Evolutionary conservation across 2,329 filamentous ascomycete genomes (phyloP), one percentile per base, ranked within the genome.

Genomic region (Ceratocystiopsis minuta): DNA sequence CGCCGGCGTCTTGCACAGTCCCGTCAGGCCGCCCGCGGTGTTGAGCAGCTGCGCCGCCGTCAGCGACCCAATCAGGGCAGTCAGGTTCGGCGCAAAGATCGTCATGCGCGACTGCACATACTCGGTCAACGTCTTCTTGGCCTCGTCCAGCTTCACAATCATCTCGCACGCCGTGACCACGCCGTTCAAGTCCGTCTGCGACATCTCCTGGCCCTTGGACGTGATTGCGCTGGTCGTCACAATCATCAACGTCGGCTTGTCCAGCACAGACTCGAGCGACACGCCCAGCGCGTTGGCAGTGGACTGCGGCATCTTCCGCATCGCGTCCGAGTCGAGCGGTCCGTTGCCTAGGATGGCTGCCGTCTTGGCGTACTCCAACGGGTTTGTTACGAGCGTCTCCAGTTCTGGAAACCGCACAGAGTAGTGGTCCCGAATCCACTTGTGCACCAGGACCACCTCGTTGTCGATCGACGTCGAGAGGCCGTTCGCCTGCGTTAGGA

Each of bases 81-180:
- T 94, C 42, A 96, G 63, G 53, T 98, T 98, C 0, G 90, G 90
- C 5, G 90, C 90, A 55, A 96, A 96, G 32, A 93, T 69, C 50
- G 81, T 90, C 84, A 98, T 96, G 47, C 90, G 82, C 33, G 88
- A 95, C 60, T 95, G 84, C 15, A 98, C 90, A 54, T 94, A 98
- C 56, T 90, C 80, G 2, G 84, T 93, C 42, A 98, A 69, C 1
- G 78, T 81, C 47, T 73, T 79, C 60, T 95, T 95, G 24, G 88
- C 86, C 49, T 71, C 77, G 57, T 96, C 85, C 11, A 98, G 75
- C 34, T 78, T 72, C n/a, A 96, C 68, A 11, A 84, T 80, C 75
- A 92, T 90, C 49, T 86, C 75, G 60, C 87, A 95, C 10, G 86
- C 88, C 41, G 72, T 69, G 24, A 80, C 63, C 16, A 95, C 78